Percentiles rank a stretch among this genome's conserved stretches.
Conservation (phyloP, 2,329 filamentous ascomycete genomes). For the Neopestalotiopsis clavispora region DNA sequence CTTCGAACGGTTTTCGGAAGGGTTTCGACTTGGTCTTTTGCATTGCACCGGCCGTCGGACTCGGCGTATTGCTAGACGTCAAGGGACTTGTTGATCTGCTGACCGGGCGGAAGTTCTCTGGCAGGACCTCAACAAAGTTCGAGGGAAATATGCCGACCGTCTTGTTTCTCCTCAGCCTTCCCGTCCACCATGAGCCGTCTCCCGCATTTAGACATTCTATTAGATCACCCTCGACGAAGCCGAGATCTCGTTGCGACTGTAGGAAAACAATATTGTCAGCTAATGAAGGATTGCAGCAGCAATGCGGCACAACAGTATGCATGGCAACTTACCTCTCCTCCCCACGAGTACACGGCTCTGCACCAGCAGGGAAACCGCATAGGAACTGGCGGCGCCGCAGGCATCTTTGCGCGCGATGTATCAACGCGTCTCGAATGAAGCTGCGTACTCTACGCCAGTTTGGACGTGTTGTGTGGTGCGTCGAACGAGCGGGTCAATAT, state of each 20-base stretch:
- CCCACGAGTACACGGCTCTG: constrained; percentile 90
- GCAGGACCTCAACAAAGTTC: constrained; percentile 93
- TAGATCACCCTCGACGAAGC: constrained; percentile 95
- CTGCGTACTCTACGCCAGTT: constrained; percentile 4
- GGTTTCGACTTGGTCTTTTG: constrained; percentile 65
- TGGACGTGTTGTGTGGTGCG: constrained; percentile 3
- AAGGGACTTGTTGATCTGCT: constrained; percentile 65
- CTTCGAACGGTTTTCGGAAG: constrained; percentile 70
- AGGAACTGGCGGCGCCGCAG: constrained; percentile 66
- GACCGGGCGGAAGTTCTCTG: constrained; percentile 82
- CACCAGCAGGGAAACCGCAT: constrained; percentile 89
- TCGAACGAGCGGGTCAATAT: not conserved
- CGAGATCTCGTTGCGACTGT: constrained; percentile 87
- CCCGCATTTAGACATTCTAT: constrained; percentile 98
- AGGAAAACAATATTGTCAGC: not conserved
- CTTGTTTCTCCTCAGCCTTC: constrained; percentile 85
- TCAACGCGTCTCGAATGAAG: constrained; percentile 3
- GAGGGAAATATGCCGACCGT: constrained; percentile 93
- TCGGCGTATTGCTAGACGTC: constrained; percentile 58
- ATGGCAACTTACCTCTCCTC: constrained; percentile 69
- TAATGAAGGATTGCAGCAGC: not conserved
- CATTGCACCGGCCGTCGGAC: constrained; percentile 54
- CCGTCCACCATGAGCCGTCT: constrained; percentile 98
- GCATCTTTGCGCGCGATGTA: constrained; percentile 50
- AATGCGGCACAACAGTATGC: constrained; percentile 9